Percentiles rank a stretch among this genome's conserved stretches.
These are phyloP conservation scores for Wickerhamiella australiensis DNA, from an alignment of 805 yeast species.

Conservation along the genomic window DNA sequence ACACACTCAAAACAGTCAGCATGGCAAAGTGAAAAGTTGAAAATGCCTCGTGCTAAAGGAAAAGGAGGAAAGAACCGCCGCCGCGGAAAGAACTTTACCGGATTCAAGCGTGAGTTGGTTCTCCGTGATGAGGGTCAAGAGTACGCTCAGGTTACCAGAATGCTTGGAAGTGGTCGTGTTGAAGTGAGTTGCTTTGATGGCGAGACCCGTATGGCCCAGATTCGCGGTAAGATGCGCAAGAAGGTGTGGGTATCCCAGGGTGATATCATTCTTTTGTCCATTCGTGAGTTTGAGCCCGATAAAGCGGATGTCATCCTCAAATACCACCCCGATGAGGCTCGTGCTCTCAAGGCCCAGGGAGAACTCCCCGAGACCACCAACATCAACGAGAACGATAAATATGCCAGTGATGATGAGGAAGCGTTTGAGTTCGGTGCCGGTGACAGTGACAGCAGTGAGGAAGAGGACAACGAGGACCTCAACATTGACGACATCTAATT, in stretches of 20 bases:
- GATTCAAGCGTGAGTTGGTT: constrained; percentile 86
- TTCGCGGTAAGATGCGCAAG: constrained; percentile 97
- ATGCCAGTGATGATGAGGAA: constrained; percentile 93
- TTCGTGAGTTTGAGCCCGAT: constrained; percentile 97
- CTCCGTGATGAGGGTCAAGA: constrained; percentile 95
- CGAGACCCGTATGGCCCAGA: constrained; percentile 85
- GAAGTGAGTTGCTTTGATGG: constrained; percentile 95
- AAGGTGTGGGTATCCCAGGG: constrained; percentile 99
- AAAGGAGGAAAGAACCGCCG: constrained; percentile 69
- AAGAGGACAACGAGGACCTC: constrained; percentile 47
- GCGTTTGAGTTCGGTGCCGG: constrained; percentile 97
- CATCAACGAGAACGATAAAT: constrained; percentile 94
- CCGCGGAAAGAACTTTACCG: constrained; percentile 95
- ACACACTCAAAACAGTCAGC: not conserved
- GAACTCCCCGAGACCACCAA: constrained; percentile 95
- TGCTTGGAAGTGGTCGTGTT: constrained; percentile 96
- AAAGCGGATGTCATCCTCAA: constrained; percentile 97
- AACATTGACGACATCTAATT: constrained; percentile 87
- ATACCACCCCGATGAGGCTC: constrained; percentile 94
- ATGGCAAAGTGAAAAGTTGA: constrained; percentile 2
- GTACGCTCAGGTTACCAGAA: constrained; percentile 94
- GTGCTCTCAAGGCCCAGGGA: constrained; percentile 88
- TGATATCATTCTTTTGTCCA: constrained; percentile 87
- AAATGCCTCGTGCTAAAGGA: constrained; percentile 70
- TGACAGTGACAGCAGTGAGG: constrained; percentile 63